Conservation (phyloP, 1,284 basidiomycete species). For the Cryptococcus sp. region DNA sequence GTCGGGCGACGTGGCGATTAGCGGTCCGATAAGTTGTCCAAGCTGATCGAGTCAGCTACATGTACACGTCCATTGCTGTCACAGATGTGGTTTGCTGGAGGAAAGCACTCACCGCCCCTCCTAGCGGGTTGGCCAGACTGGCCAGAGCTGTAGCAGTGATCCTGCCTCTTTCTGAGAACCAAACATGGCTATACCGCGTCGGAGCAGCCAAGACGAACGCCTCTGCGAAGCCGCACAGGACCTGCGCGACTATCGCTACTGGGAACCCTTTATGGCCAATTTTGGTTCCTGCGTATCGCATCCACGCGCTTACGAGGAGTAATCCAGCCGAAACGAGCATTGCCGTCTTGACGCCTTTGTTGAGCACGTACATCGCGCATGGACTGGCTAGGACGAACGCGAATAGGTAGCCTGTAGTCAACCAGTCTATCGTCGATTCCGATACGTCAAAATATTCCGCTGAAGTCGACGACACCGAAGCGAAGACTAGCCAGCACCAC, state of each 20-base stretch:
- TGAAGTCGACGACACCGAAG: conserved; percentile 7
- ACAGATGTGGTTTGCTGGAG: too few relatives aligned
- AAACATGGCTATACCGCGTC: conserved; percentile 8
- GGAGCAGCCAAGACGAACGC: conserved; percentile 9
- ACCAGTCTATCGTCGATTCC: conserved; percentile 7
- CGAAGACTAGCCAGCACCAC: conserved; percentile 13
- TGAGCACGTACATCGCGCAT: neutral
- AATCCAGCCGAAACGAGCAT: conserved; percentile 2
- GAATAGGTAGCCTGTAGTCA: conserved; percentile 12
- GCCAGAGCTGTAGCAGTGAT: conserved; percentile 11
- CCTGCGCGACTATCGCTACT: conserved; percentile 5
- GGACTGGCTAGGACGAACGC: conserved; percentile 8
- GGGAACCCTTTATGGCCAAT: conserved; percentile 3
- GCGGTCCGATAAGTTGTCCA: conserved; percentile 10
- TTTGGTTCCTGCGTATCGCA: conserved; percentile 5
- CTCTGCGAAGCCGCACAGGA: conserved; percentile 9
- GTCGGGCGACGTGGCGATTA: conserved; percentile 7
- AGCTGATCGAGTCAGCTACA: neutral
- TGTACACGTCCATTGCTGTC: neutral
- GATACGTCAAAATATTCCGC: conserved; percentile 4
- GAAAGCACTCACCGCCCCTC: conserved; percentile 8
- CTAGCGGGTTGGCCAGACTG: conserved; percentile 11
- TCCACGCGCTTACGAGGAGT: conserved; percentile 7
- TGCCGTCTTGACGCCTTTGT: conserved; percentile 3
- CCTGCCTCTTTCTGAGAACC: conserved; percentile 10